A percentile compares a stretch with the other conserved stretches of the same genome.
Evolutionary conservation across 768 basidiomycete species (phyloP).

Genomic region (Calocybe cyanea): DNA sequence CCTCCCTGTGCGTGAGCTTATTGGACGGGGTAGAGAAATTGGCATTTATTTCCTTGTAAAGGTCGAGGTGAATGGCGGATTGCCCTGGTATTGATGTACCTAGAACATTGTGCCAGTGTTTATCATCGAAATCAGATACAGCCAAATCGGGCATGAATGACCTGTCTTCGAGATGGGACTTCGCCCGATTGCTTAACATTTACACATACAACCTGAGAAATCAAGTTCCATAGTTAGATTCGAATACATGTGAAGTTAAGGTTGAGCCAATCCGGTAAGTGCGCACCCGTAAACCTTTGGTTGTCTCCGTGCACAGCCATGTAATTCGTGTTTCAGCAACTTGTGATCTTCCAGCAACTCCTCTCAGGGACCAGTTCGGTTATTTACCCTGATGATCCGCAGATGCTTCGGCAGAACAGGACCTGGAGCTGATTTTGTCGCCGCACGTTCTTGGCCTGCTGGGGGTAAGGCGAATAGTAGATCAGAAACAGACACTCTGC

Average conservation of each 20-base stretch:
- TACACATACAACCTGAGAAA: neutral
- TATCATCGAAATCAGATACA: neutral
- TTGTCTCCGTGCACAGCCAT: slow-evolving; percentile 15
- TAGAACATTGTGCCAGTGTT: neutral
- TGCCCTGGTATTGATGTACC: neutral
- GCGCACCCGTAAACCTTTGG: slow-evolving; percentile 1
- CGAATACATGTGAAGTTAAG: neutral
- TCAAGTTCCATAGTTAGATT: neutral
- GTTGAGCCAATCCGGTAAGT: slow-evolving; percentile 6
- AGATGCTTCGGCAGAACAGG: neutral
- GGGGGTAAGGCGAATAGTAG: neutral
- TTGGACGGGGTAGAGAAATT: neutral
- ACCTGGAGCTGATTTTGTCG: neutral
- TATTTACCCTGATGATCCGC: slow-evolving; percentile 11
- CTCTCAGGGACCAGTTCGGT: slow-evolving; percentile 3
- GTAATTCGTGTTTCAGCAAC: slow-evolving; percentile 7
- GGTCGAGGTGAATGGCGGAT: neutral
- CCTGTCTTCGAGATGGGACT: neutral
- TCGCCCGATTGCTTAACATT: neutral
- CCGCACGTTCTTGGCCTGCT: too few relatives aligned
- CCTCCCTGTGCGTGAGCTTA: neutral
- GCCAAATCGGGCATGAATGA: neutral
- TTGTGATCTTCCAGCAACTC: slow-evolving; percentile 2
- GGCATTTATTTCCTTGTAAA: neutral
- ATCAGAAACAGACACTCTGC: neutral